Percentiles rank a stretch among this genome's conserved stretches.
Conservation (phyloP, 768 basidiomycete species). For the Russula sp. region DNA sequence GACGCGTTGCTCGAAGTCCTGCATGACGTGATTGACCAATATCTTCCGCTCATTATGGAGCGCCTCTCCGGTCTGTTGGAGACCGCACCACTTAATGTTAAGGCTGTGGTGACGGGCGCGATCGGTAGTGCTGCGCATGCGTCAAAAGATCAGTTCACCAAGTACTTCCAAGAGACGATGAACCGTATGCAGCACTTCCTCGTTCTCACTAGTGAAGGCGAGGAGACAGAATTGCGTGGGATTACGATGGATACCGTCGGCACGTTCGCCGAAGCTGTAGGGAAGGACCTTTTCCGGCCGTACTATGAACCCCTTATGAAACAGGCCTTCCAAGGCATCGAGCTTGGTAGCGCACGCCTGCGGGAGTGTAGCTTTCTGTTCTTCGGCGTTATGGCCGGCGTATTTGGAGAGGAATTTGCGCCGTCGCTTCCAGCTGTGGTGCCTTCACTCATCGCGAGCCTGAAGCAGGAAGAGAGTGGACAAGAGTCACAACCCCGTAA, state of each 20-base stretch:
- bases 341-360: conserved; percentile 80
- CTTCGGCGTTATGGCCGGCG: conserved; percentile 97
- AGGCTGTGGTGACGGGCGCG: conserved; percentile 93
- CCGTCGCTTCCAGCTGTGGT: conserved; percentile 83
- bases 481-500: conserved; percentile 45
- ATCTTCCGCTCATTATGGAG: conserved; percentile 93
- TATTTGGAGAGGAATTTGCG: conserved; percentile 93
- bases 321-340: conserved; percentile 86
- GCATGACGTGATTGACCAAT: conserved; percentile 84
- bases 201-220: conserved; percentile 77
- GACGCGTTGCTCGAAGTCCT: conserved; percentile 95
- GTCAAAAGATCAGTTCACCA: conserved; percentile 83
- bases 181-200: conserved; percentile 86
- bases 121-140: conserved; percentile 98
- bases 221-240: conserved; percentile 91
- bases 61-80: conserved; percentile 84
- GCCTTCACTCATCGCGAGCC: conserved; percentile 77
- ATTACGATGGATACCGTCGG: conserved; percentile 99
- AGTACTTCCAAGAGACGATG: conserved; percentile 94
- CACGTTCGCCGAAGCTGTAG: conserved; percentile 96
- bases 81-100: conserved; percentile 80
- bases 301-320: conserved; percentile 97
- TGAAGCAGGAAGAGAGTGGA: conserved; percentile 78
- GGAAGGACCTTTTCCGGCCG: conserved; percentile 88
- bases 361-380: conserved; percentile 97